Conservation (phyloP, 164 flowering plant genomes). For the Umbilicus rupestris region DNA sequence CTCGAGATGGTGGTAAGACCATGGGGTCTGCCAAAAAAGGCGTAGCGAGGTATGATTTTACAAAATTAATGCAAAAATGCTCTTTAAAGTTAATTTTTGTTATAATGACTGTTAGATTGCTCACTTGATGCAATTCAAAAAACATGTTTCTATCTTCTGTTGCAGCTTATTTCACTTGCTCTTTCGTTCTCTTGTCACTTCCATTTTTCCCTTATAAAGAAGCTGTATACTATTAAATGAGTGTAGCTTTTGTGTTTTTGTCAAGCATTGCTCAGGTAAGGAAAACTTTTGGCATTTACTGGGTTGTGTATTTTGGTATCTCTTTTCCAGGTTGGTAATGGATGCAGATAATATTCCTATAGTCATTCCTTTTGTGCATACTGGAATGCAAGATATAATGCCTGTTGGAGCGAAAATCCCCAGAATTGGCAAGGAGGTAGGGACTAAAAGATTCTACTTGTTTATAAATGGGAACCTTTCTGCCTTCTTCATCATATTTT, state of each 20-base stretch:
- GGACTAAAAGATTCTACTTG: conserved; percentile 6
- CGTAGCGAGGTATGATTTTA: conserved; percentile 62
- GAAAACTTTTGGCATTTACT: background rate
- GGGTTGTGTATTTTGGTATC: background rate
- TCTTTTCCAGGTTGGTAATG: conserved; percentile 57
- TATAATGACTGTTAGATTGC: background rate
- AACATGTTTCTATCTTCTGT: background rate
- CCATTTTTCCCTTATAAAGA: background rate
- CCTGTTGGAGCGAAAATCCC: conserved; percentile 85
- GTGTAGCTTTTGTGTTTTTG: background rate
- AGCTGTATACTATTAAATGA: background rate
- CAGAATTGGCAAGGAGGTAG: conserved; percentile 78
- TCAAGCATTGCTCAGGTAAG: background rate
- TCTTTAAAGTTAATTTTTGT: background rate
- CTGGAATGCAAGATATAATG: conserved; percentile 95
- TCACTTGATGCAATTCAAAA: background rate
- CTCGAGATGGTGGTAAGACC: conserved; percentile 94
- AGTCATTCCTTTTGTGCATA: conserved; percentile 85
- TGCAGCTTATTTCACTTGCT: background rate
- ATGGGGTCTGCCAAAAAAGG: conserved; percentile 82
- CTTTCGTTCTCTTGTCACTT: background rate
- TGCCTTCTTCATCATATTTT: background rate
- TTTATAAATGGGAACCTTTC: background rate
- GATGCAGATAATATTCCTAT: conserved; percentile 69
- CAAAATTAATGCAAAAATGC: background rate